phyloP scores from a whole-genome alignment of 1,284 basidiomycete species.

The Rhizoctonia solani region DNA sequence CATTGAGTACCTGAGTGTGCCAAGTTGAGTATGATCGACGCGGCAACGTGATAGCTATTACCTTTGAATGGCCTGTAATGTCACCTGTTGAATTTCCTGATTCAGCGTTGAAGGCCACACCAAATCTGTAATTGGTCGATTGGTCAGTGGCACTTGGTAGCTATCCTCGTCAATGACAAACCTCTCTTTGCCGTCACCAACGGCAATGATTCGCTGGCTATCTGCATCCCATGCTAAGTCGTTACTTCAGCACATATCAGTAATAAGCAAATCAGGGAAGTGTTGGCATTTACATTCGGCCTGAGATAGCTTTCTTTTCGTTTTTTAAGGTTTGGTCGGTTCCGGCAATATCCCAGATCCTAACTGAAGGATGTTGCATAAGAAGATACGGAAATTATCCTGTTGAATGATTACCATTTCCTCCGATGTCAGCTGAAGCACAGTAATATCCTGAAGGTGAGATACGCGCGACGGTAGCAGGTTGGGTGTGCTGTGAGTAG shows the following conservation, averaged over 20 bases:
- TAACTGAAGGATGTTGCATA: slow-evolving; percentile 55
- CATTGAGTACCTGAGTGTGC: slow-evolving; percentile 70
- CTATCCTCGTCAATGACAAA: slow-evolving; percentile 47
- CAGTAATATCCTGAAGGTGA: slow-evolving; percentile 95
- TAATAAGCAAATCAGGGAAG: not conserved
- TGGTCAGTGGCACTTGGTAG: not conserved
- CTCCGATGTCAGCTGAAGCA: slow-evolving; percentile 82
- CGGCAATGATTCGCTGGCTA: slow-evolving; percentile 92
- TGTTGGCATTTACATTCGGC: slow-evolving; percentile 67
- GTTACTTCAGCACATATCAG: slow-evolving; percentile 56
- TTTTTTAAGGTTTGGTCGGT: slow-evolving; percentile 85
- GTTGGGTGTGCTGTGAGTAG: slow-evolving; percentile 82
- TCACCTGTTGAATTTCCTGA: slow-evolving; percentile 91
- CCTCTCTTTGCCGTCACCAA: slow-evolving; percentile 94
- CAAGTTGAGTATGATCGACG: not conserved
- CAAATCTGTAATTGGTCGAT: slow-evolving; percentile 60
- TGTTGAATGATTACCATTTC: slow-evolving; percentile 61
- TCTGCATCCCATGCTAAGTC: slow-evolving; percentile 98
- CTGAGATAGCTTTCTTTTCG: slow-evolving; percentile 81
- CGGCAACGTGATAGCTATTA: slow-evolving; percentile 42
- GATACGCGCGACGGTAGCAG: slow-evolving; percentile 86
- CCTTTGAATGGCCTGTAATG: slow-evolving; percentile 91
- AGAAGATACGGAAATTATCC: not conserved
- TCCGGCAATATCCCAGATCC: slow-evolving; percentile 92
- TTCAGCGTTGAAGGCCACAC: slow-evolving; percentile 86